Conservation (phyloP, 768 basidiomycete species). For the Phylloporus rhodoxanthus region DNA sequence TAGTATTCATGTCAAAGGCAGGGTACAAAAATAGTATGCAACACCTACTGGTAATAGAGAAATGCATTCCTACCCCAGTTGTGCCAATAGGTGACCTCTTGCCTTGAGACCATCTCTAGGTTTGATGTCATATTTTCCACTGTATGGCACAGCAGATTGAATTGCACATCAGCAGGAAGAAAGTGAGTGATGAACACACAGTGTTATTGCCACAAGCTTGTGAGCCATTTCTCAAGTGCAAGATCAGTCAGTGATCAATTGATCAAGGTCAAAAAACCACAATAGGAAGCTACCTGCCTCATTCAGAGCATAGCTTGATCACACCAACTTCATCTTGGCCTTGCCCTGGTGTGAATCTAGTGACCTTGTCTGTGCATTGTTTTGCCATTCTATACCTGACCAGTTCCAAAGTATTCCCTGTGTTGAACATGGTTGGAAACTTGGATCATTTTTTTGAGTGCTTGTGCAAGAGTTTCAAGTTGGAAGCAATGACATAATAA, state of each 20-base stretch:
- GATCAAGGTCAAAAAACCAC: conserved; percentile 41
- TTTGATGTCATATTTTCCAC: too few species aligned
- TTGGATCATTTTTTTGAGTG: conserved; percentile 50
- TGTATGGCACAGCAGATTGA: too few species aligned
- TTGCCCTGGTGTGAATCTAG: conserved; percentile 38
- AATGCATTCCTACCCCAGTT: conserved; percentile 77
- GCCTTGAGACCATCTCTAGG: too few species aligned
- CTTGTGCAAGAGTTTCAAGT: conserved; percentile 65
- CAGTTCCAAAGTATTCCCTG: too few species aligned
- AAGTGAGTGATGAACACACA: too few species aligned
- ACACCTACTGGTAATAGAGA: conserved; percentile 69
- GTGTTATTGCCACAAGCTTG: too few species aligned
- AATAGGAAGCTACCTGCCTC: conserved; percentile 41
- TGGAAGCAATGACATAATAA: conserved; percentile 66
- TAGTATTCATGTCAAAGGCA: conserved; percentile 1
- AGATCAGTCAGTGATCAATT: too few species aligned
- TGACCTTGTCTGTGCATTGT: conserved; percentile 58
- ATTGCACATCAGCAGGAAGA: too few species aligned
- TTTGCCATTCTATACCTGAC: conserved; percentile 51
- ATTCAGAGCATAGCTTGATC: conserved; percentile 65
- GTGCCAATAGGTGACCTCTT: too few species aligned
- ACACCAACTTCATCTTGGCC: conserved; percentile 73
- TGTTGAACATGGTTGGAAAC: conserved; percentile 59
- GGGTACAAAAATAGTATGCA: neutral
- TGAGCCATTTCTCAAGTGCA: too few species aligned